Evolutionary conservation across 192 early-diverging fungal genomes (phyloP).

Genomic region (Coemansia aciculifera): DNA sequence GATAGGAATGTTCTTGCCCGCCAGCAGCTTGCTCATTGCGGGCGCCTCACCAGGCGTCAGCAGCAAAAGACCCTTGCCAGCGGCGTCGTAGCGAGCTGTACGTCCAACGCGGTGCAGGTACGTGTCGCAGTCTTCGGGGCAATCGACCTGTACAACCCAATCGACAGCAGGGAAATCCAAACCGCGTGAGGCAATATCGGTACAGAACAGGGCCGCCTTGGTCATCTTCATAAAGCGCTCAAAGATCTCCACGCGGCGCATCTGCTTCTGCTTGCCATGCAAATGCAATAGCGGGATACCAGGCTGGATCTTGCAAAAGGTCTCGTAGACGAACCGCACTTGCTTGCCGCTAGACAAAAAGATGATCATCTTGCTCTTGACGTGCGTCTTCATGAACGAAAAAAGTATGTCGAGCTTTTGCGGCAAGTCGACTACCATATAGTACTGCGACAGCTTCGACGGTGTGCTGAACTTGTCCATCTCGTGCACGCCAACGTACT

Average conservation of each 20-base stretch:
- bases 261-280: conserved; percentile 97
- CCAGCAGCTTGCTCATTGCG: conserved; percentile 74
- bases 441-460: conserved; percentile 79
- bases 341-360: conserved; percentile 98
- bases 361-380: conserved; percentile 85
- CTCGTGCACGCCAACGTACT: conserved; percentile 95
- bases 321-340: conserved; percentile 90
- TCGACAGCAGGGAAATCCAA: conserved; percentile 98
- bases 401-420: conserved; percentile 95
- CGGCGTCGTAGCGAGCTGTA: conserved; percentile 90
- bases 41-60: conserved; percentile 86
- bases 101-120: conserved; percentile 99
- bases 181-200: conserved; percentile 95
- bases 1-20: conserved; percentile 79
- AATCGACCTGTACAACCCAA: conserved; percentile 98
- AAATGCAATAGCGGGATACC: conserved; percentile 88
- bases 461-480: conserved; percentile 79
- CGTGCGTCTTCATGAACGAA: conserved; percentile 93
- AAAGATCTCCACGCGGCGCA: conserved; percentile 91
- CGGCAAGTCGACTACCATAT: conserved; percentile 77
- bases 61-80: conserved; percentile 85
- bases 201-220: conserved; percentile 82
- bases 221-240: conserved; percentile 80
- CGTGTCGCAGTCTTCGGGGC: conserved; percentile 93
- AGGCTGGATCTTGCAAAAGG: conserved; percentile 93